phyloP scores from a whole-genome alignment of 495 filamentous ascomycete genomes.

The Recurvomyces mirabilis region DNA sequence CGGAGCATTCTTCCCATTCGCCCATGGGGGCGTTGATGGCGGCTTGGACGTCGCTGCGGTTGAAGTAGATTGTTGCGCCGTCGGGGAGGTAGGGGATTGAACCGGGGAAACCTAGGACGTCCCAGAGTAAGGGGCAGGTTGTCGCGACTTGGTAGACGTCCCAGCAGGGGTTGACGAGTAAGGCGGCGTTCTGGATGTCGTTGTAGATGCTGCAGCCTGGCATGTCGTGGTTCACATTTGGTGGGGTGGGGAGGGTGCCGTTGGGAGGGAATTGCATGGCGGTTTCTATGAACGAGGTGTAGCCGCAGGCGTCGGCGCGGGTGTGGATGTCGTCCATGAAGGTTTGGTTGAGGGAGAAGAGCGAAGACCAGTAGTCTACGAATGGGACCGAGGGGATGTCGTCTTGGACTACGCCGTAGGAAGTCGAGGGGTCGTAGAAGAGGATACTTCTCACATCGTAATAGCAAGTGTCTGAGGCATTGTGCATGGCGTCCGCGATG shows the following conservation, averaged over 20 bases:
- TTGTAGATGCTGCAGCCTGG: slow-evolving; percentile 36
- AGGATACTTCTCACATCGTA: slow-evolving; percentile 57
- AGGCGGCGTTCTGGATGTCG: slow-evolving; percentile 44
- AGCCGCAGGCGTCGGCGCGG: slow-evolving; percentile 51
- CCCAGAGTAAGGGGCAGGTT: slow-evolving; percentile 63
- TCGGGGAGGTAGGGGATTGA: slow-evolving; percentile 28
- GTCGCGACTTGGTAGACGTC: slow-evolving; percentile 65
- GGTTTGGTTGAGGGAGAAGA: slow-evolving; percentile 57
- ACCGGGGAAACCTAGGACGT: slow-evolving; percentile 64
- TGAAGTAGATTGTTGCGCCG: slow-evolving; percentile 59
- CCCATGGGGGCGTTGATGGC: slow-evolving; percentile 58
- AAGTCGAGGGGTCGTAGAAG: slow-evolving; percentile 59
- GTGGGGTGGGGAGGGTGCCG: slow-evolving; percentile 41
- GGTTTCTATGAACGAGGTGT: slow-evolving; percentile 46
- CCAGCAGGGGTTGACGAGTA: slow-evolving; percentile 65
- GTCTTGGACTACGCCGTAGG: slow-evolving; percentile 37
- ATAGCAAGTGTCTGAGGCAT: slow-evolving; percentile 53
- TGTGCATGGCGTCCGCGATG: slow-evolving; percentile 62
- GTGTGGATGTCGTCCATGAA: slow-evolving; percentile 49
- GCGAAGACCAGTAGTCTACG: slow-evolving; percentile 47
- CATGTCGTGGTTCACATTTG: slow-evolving; percentile 19
- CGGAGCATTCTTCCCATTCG: slow-evolving; percentile 52
- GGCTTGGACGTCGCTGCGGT: slow-evolving; percentile 60
- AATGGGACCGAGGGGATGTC: slow-evolving; percentile 50
- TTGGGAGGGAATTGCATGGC: slow-evolving; percentile 60